phyloP scores from a whole-genome alignment of 23 red algal species.

The Agarophyton chilense region DNA sequence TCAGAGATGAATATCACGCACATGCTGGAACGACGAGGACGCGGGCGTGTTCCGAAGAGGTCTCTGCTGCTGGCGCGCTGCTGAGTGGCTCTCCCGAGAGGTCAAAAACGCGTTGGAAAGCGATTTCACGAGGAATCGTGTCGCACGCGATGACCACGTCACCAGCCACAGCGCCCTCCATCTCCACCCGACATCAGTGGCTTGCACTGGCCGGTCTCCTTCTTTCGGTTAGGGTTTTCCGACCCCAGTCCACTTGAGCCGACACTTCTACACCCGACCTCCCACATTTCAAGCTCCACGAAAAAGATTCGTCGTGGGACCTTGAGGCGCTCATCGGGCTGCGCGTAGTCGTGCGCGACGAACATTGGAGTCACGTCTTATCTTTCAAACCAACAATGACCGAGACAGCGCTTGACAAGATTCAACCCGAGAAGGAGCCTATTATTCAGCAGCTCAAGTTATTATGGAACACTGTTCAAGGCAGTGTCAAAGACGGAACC shows the following conservation, averaged over 20 bases:
- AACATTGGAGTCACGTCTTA: background rate
- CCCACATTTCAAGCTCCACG: too few relatives aligned
- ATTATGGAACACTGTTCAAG: conserved; percentile 3
- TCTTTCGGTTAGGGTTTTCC: background rate
- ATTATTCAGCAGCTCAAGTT: background rate
- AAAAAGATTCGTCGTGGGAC: too few relatives aligned
- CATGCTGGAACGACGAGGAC: too few relatives aligned
- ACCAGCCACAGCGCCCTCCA: too few relatives aligned
- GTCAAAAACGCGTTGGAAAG: too few relatives aligned
- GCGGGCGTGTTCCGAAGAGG: too few relatives aligned
- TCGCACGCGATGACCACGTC: background rate
- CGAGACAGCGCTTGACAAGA: background rate
- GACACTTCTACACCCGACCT: too few relatives aligned
- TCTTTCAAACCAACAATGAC: background rate
- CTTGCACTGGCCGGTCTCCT: background rate
- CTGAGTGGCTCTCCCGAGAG: too few relatives aligned
- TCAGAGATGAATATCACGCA: too few relatives aligned
- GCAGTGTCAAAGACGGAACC: background rate
- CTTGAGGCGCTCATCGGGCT: too few relatives aligned
- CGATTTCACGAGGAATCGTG: background rate
- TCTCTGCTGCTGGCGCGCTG: too few relatives aligned
- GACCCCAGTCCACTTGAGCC: background rate
- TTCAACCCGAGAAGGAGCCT: background rate
- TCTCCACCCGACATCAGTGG: background rate
- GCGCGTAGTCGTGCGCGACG: too few relatives aligned